These are phyloP conservation scores for Aspergillus nidulans DNA, from an alignment of 495 filamentous ascomycete species.

Conservation along the genomic window DNA sequence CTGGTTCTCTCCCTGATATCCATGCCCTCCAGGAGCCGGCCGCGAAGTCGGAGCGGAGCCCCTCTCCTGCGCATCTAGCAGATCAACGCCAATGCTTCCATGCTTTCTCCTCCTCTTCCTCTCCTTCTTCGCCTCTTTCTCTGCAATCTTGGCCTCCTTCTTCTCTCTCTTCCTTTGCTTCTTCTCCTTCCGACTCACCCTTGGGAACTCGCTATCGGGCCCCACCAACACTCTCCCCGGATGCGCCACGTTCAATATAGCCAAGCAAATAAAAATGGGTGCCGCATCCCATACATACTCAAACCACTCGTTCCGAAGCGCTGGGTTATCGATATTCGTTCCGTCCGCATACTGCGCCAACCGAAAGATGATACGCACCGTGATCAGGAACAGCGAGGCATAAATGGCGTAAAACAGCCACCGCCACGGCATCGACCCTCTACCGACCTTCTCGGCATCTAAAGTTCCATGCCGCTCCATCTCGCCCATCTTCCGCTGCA, in stretches of 20 bases:
- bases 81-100: no score
- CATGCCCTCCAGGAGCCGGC: no score
- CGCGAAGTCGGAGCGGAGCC: no score
- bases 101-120: no score
- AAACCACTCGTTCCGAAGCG: constrained; percentile 6
- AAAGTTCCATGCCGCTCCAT: neutral
- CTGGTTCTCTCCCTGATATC: no score
- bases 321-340: constrained; percentile 1
- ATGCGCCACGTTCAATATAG: constrained; percentile 7
- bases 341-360: constrained; percentile 8
- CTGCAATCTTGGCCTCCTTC: no score
- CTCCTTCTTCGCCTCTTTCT: no score
- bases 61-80: no score
- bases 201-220: no score
- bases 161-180: no score
- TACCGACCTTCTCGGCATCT: neutral
- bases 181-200: no score
- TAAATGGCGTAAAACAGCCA: constrained; percentile 49
- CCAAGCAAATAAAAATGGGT: constrained; percentile 13
- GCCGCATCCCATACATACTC: constrained; percentile 13
- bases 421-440: no score
- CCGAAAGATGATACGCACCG: constrained; percentile 15
- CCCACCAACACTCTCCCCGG: constrained; percentile 5
- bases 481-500: constrained; percentile 29
- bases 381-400: constrained; percentile 30